phyloP scores from a whole-genome alignment of 2,329 filamentous ascomycete genomes.

The Trichoderma sp. region DNA sequence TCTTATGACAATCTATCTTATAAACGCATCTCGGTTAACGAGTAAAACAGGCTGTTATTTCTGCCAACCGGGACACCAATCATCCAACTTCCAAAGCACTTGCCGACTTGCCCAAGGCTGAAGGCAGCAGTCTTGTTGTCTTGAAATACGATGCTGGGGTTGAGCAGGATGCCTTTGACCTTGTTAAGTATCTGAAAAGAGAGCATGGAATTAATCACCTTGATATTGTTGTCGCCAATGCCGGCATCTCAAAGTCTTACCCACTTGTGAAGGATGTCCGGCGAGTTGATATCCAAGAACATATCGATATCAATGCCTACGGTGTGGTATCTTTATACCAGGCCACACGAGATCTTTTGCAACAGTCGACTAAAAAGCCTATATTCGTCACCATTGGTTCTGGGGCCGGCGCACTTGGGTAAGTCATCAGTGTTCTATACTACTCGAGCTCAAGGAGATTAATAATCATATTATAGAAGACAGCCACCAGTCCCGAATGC shows the following conservation, averaged over 20 bases:
- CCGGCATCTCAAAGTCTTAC: slow-evolving; percentile 40
- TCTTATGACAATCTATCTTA: background rate
- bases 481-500: slow-evolving; percentile 30
- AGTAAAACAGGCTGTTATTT: background rate
- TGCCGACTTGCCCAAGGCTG: slow-evolving; percentile 23
- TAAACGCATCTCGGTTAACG: background rate
- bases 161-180: slow-evolving; percentile 31
- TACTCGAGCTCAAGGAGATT: background rate
- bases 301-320: slow-evolving; percentile 46
- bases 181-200: slow-evolving; percentile 2
- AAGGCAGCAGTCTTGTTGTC: background rate
- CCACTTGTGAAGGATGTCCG: slow-evolving; percentile 31
- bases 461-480: slow-evolving; percentile 33
- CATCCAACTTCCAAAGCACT: slow-evolving; percentile 41
- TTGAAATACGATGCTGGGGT: slow-evolving; percentile 27
- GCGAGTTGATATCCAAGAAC: slow-evolving; percentile 35
- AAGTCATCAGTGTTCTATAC: slow-evolving; percentile 6
- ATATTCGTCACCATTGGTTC: slow-evolving; percentile 40
- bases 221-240: slow-evolving; percentile 53
- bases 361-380: slow-evolving; percentile 25
- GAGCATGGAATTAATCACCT: slow-evolving; percentile 37
- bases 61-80: background rate
- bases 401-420: background rate
- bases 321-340: slow-evolving; percentile 37
- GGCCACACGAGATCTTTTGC: slow-evolving; percentile 38